A percentile compares a stretch with the other conserved stretches of the same genome.
Conservation (phyloP, 331 rosid genomes). For the Malus hybrid region DNA sequence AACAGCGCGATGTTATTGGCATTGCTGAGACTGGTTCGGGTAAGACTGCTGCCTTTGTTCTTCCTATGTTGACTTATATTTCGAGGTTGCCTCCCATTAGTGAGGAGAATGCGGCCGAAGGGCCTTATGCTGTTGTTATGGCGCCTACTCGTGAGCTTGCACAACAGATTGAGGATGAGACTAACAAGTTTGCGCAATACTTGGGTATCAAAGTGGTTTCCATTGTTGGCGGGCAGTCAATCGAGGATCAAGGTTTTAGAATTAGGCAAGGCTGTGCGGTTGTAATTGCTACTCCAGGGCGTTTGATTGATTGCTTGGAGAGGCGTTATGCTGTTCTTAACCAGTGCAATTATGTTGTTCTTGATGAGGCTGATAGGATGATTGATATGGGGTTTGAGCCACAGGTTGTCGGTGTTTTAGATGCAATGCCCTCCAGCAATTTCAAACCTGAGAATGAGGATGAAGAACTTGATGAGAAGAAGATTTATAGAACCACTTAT, state of each 20-base stretch:
- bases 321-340: conserved; percentile 78
- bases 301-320: conserved; percentile 81
- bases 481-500: conserved; percentile 73
- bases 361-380: conserved; percentile 91
- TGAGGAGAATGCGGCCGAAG: conserved; percentile 85
- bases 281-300: conserved; percentile 87
- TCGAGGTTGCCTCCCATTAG: conserved; percentile 78
- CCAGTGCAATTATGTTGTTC: conserved; percentile 90
- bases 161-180: conserved; percentile 91
- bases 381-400: conserved; percentile 95
- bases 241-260: conserved; percentile 92
- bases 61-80: conserved; percentile 81
- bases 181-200: conserved; percentile 74
- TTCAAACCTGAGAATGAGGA: conserved; percentile 82
- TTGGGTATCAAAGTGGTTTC: conserved; percentile 80
- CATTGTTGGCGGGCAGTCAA: conserved; percentile 93
- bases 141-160: conserved; percentile 95
- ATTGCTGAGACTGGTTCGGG: conserved; percentile 90
- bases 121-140: conserved; percentile 95
- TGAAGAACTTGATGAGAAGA: conserved; percentile 89
- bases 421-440: conserved; percentile 95
- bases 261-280: conserved; percentile 87
- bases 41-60: conserved; percentile 94
- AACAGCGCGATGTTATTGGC: conserved; percentile 84
- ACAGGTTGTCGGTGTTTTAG: conserved; percentile 80